These are phyloP conservation scores for Cynara cardunculus DNA, from an alignment of 129 eudicot genomes.

Conservation along the genomic window DNA sequence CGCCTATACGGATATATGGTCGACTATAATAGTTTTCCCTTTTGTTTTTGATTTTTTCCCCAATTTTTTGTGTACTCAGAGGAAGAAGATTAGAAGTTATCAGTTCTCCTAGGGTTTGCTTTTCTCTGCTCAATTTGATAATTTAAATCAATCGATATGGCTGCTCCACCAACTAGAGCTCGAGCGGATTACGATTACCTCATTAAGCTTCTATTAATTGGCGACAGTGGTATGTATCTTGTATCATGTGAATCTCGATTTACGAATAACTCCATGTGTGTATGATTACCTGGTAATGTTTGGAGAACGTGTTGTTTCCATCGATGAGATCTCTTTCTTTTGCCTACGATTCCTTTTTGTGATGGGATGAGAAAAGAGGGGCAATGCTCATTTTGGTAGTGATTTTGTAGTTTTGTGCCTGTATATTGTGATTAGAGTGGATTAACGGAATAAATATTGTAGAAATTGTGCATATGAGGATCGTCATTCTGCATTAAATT, in stretches of 20 bases:
- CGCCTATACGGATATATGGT: constrained; percentile 5
- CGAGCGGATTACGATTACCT: constrained; percentile 90
- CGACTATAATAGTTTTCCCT: not conserved
- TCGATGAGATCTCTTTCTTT: not conserved
- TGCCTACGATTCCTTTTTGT: not conserved
- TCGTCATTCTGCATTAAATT: not conserved
- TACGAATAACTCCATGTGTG: not conserved
- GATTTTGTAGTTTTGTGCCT: not conserved
- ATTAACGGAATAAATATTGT: not conserved
- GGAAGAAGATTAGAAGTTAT: constrained; percentile 10
- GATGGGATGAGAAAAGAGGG: constrained; percentile 1
- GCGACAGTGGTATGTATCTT: constrained; percentile 69
- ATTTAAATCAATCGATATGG: constrained; percentile 46
- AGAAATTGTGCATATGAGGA: constrained; percentile 3
- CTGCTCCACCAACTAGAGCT: constrained; percentile 89
- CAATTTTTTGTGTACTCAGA: not conserved
- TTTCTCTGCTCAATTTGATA: not conserved
- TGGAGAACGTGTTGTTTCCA: not conserved
- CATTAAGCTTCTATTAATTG: constrained; percentile 82
- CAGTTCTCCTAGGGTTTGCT: constrained; percentile 36
- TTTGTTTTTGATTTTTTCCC: constrained; percentile 1
- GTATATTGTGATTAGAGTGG: constrained; percentile 2
- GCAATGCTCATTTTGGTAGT: not conserved
- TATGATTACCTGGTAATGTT: not conserved
- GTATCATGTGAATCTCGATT: not conserved